Conservation (phyloP, 75 land plant genomes). For the Pseudotsuga menziesii region DNA sequence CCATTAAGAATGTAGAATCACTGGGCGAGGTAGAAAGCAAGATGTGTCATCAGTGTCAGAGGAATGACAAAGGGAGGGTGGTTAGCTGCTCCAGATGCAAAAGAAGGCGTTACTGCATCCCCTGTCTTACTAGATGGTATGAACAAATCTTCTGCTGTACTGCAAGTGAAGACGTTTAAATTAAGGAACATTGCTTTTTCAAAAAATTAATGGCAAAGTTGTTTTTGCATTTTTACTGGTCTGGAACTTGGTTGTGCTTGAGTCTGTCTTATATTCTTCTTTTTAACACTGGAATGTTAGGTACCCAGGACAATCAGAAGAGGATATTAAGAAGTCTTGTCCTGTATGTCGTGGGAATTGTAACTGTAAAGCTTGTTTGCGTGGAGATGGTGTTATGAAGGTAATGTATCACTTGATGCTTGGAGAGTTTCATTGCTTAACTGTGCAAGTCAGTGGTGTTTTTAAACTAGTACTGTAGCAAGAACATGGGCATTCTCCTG, state of each 20-base stretch:
- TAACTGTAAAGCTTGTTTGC: constrained; percentile 69
- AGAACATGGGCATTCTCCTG: background rate
- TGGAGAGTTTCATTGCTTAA: background rate
- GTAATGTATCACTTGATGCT: constrained; percentile 2
- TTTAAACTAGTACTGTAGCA: too few relatives aligned
- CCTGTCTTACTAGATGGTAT: constrained; percentile 62
- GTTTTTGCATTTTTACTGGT: background rate
- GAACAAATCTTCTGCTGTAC: background rate
- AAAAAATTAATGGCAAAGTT: background rate
- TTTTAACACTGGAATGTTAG: constrained; percentile 2
- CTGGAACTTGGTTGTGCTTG: background rate
- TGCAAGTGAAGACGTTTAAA: background rate
- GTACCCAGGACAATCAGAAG: constrained; percentile 34
- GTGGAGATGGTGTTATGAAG: constrained; percentile 13
- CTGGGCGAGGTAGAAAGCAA: constrained; percentile 15
- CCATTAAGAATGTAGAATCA: background rate
- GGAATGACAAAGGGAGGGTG: constrained; percentile 82
- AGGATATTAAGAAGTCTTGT: constrained; percentile 32
- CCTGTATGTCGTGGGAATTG: constrained; percentile 54
- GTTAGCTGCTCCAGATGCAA: constrained; percentile 55
- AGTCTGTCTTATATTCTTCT: too few relatives aligned
- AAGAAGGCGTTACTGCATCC: constrained; percentile 55
- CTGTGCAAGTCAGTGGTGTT: background rate
- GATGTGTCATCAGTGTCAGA: constrained; percentile 78
- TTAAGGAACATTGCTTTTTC: background rate